Evolutionary conservation across 139 green algal species (phyloP), one percentile per base, ranked within the genome.

Genomic region (Coelastrella sp.): DNA sequence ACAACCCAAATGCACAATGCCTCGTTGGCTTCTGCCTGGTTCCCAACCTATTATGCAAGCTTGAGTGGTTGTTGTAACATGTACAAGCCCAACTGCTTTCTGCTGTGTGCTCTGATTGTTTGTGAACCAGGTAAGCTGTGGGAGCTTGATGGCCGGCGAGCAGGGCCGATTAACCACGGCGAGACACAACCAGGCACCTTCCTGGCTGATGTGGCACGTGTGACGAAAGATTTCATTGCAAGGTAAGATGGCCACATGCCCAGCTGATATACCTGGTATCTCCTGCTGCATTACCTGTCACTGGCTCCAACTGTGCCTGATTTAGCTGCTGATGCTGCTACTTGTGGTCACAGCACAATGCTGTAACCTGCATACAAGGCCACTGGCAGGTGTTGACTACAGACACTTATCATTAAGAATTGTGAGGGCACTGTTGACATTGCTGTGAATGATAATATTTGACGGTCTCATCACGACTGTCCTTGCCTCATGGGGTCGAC

Each of bases 91-190:
- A 78, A 19, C 0, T 63, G 58, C 14, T 70, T 12, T 70, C 74
- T 8, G 27, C 20, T 65, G 63, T 76, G n/a, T 70, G 14, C 14
- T 14, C 6, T 74, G 58, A 22, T 68, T 61, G 22, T 35, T 35
- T 5, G 0, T 79, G 20, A 22, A 83, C 63, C 88, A 95, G 93
- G 93, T 27, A 78, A 90, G 20, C 90, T 99, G 57, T 97, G 93
- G 63, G 96, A 99, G 94, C 94, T 99, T 68, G 97, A 99, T 87
- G 97, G 97, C 1, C 89, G 97, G n/a, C 94, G 95, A 14, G 68
- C 25, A 0, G 92, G 76, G 0, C 94, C 97, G 25, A 94, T 99
- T 65, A 92, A 94, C 84, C 96, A 98, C 82, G 96, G 97, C 1
- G 72, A 94, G 10, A 96, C 94, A 35, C 89, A 73, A 6, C 14